Evolutionary conservation across 1,284 basidiomycete species (phyloP).

Genomic region (Athelia sp.): DNA sequence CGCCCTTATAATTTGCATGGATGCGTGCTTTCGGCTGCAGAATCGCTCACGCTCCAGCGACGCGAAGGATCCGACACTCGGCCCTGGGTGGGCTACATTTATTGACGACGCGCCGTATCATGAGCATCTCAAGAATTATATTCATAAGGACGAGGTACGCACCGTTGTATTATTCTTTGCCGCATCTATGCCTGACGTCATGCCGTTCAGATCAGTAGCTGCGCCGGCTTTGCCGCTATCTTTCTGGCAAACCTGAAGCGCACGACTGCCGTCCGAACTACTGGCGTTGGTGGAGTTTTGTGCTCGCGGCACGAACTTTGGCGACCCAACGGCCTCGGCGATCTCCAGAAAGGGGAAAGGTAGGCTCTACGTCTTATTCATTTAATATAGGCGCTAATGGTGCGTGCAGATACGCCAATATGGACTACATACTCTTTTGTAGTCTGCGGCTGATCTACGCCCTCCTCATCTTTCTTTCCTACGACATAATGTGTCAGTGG

Average conservation of each 20-base stretch:
- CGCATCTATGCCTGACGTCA: not conserved
- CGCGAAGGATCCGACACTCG: constrained; percentile 11
- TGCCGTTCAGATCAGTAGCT: constrained; percentile 10
- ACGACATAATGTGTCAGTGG: constrained; percentile 9
- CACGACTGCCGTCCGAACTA: constrained; percentile 12
- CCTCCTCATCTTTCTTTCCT: constrained; percentile 1
- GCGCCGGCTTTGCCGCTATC: constrained; percentile 15
- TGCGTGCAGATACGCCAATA: constrained; percentile 14
- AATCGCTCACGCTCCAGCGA: constrained; percentile 5
- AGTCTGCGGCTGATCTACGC: not conserved
- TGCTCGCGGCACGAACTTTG: constrained; percentile 15
- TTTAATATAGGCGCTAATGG: not conserved
- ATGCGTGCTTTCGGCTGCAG: constrained; percentile 19
- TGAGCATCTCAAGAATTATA: not conserved
- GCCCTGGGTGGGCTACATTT: constrained; percentile 15
- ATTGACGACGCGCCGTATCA: constrained; percentile 3
- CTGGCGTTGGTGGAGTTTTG: constrained; percentile 12
- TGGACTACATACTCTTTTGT: constrained; percentile 7
- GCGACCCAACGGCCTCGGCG: constrained; percentile 13
- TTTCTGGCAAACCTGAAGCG: constrained; percentile 13
- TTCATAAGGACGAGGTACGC: constrained; percentile 16
- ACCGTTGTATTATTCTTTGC: constrained; percentile 11
- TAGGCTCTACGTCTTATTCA: not conserved
- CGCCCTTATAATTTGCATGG: constrained; percentile 10
- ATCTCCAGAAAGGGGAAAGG: constrained; percentile 12